Evolutionary conservation across 1,139 yeast species (phyloP).

Genomic region (Geotrichum australiense): DNA sequence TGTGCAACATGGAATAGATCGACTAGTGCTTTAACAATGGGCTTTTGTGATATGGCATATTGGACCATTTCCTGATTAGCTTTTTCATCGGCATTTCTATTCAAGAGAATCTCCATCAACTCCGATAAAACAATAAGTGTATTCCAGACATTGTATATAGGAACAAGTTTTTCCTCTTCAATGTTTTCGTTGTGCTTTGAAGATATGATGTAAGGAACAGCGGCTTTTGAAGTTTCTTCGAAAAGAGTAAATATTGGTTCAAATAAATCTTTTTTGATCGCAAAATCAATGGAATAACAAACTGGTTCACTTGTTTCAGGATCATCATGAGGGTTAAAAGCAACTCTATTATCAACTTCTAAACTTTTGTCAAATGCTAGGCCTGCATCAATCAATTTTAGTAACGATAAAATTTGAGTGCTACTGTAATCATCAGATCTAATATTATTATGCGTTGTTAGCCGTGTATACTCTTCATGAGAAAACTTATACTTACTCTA

Average conservation of each 20-base stretch:
- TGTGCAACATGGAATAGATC: constrained; percentile 25
- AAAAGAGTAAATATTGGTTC: constrained; percentile 9
- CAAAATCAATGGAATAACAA: constrained; percentile 6
- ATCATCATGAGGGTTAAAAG: not conserved
- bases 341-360: not conserved
- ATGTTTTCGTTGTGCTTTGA: constrained; percentile 5
- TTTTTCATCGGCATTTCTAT: constrained; percentile 14
- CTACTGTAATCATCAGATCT: constrained; percentile 11
- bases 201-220: constrained; percentile 12
- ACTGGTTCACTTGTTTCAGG: not conserved
- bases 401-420: constrained; percentile 21
- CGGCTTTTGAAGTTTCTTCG: constrained; percentile 13
- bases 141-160: constrained; percentile 16
- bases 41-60: constrained; percentile 7
- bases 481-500: constrained; percentile 15
- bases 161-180: constrained; percentile 10
- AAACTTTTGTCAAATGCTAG: constrained; percentile 1
- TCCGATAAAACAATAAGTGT: constrained; percentile 3
- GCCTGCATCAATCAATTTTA: constrained; percentile 25
- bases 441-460: not conserved
- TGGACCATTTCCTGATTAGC: constrained; percentile 6
- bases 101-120: constrained; percentile 16
- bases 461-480: not conserved
- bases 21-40: constrained; percentile 18
- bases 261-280: constrained; percentile 7